A percentile compares a stretch with the other conserved stretches of the same genome.
Evolutionary conservation across 2,329 filamentous ascomycete genomes (phyloP).

Genomic region (Didymella arachidicola): DNA sequence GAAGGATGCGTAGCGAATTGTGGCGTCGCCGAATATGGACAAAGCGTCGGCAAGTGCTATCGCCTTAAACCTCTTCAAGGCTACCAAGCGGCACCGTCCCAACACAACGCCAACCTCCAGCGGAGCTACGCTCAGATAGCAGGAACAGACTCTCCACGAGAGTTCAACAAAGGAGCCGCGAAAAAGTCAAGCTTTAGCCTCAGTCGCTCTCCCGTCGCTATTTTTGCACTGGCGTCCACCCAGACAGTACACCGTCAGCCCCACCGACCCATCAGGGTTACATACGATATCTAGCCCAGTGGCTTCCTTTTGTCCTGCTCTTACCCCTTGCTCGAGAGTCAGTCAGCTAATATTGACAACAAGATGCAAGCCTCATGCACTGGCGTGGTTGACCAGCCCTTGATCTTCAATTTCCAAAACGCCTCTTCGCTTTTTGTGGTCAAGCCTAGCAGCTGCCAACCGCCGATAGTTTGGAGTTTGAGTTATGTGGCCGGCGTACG

Average conservation of each 20-base stretch:
- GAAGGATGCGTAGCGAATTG: slow-evolving; percentile 6
- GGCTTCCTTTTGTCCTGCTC: slow-evolving; percentile 5
- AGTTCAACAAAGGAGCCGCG: slow-evolving; percentile 16
- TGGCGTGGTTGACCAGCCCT: slow-evolving; percentile 20
- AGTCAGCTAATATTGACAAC: slow-evolving; percentile 15
- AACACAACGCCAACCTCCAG: slow-evolving; percentile 5
- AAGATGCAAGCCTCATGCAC: slow-evolving; percentile 25
- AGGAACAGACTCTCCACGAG: slow-evolving; percentile 9
- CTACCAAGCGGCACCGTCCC: slow-evolving; percentile 3
- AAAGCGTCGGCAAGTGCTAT: neutral
- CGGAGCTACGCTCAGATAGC: slow-evolving; percentile 15
- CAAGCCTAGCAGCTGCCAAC: slow-evolving; percentile 14
- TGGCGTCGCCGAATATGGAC: slow-evolving; percentile 10
- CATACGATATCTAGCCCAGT: slow-evolving; percentile 3
- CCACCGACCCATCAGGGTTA: slow-evolving; percentile 3
- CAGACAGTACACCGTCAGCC: slow-evolving; percentile 6
- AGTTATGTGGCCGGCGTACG: slow-evolving; percentile 18
- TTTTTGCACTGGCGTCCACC: slow-evolving; percentile 20
- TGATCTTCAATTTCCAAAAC: slow-evolving; percentile 15
- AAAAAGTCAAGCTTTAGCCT: slow-evolving; percentile 26
- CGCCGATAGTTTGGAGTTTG: slow-evolving; percentile 16
- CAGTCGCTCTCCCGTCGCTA: slow-evolving; percentile 31
- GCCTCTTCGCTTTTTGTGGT: slow-evolving; percentile 11
- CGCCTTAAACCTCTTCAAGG: neutral
- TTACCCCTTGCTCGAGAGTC: slow-evolving; percentile 22